These are phyloP conservation scores for Actinomucor elegans DNA, from an alignment of 371 early-diverging fungal species.

Conservation along the genomic window DNA sequence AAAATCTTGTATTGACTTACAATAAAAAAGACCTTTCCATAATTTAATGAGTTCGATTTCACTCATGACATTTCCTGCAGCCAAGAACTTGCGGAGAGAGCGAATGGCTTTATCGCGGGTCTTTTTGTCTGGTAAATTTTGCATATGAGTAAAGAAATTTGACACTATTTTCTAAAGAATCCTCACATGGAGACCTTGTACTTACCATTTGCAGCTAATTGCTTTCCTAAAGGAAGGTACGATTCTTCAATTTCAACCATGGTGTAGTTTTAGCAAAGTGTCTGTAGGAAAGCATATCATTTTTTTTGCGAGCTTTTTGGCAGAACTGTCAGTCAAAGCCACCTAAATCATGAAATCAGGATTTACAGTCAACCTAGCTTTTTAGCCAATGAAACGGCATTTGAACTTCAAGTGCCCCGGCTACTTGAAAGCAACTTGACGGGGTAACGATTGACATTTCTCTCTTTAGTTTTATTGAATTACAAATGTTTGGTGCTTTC, in stretches of 20 bases:
- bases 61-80: constrained; percentile 53
- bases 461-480: constrained; percentile 2
- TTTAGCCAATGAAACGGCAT: constrained; percentile 2
- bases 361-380: constrained; percentile 8
- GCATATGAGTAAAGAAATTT: neutral
- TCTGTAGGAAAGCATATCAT: neutral
- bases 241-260: constrained; percentile 22
- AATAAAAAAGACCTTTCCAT: constrained; percentile 94
- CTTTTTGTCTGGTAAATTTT: constrained; percentile 64
- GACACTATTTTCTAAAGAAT: no score
- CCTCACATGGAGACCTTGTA: neutral
- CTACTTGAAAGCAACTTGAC: neutral
- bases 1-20: constrained; percentile 47
- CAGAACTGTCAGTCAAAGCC: constrained; percentile 1
- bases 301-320: neutral
- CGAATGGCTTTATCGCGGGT: constrained; percentile 83
- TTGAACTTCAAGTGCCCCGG: constrained; percentile 7
- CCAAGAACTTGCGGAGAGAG: constrained; percentile 63
- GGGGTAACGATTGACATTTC: neutral
- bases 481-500: constrained; percentile 78
- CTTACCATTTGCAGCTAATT: constrained; percentile 63
- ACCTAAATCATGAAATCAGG: constrained; percentile 2
- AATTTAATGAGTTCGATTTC: constrained; percentile 78
- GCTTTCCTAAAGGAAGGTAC: constrained; percentile 61
- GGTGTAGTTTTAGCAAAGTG: neutral